Base-by-base conservation (phyloP, 192 early-diverging fungal species). In the Polychytrium aggregatum region DNA sequence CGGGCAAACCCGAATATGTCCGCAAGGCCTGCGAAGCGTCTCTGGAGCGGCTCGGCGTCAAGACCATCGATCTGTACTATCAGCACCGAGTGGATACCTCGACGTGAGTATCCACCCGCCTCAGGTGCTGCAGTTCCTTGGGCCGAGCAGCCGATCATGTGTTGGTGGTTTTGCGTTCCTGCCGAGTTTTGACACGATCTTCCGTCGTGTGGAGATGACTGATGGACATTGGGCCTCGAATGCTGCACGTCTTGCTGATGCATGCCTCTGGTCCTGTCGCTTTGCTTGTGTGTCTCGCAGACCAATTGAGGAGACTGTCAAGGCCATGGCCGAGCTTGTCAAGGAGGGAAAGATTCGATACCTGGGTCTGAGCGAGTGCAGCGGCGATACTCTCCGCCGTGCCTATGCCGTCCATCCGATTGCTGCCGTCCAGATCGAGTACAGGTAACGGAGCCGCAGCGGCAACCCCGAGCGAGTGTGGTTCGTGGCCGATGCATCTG, bases 351-450 rank as follows among this genome's bases (percentile, higher is more conserved):
- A n/a, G n/a, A n/a, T n/a, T n/a, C n/a, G n/a, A n/a, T n/a, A n/a
- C n/a, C n/a, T 85, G 24, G 82, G 82, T 7, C 57, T 83, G 10
- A 71, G 67, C 24, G 76, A 84, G 40, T 74, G 70, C 52, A 59
- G 61, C 25, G 74, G 80, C 4, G 72, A 68, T 0, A 70, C 75
- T 1, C 58, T 86, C 17, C 62, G 84, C 4, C 60, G 79, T 22
- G 80, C 81, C 18, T 66, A 82, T 62, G 68, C 62, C 27, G 61
- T 86, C 1, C 82, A 85, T 50, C 83, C 83, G 11, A 82, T 85
- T 47, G 52, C 72, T n/a, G 77, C 79, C 17, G 55, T 59, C 18
- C 61, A 71, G 37, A 34, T 65, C 26, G 58, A 61, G 48, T 49
- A 41, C 38, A 39, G 41, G 41, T 42, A 18, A 8, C n/a, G 11